Conservation (phyloP, 1,284 basidiomycete species). For the Leccinum griseonigrum region DNA sequence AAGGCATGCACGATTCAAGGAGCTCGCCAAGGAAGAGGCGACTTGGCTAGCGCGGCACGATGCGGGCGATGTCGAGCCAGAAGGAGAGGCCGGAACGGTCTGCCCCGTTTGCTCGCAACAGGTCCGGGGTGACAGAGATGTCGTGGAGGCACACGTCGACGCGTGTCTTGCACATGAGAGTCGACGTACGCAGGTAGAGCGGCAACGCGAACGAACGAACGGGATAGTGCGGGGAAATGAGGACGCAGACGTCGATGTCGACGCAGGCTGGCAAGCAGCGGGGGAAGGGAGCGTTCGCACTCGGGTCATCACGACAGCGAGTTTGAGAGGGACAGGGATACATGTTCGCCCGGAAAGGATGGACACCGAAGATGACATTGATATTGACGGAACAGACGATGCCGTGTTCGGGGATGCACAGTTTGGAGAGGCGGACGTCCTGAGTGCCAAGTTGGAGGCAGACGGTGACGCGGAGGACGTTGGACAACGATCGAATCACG, state of each 20-base stretch:
- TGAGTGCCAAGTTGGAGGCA: slow-evolving; percentile 24
- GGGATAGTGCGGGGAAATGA: slow-evolving; percentile 25
- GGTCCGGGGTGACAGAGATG: slow-evolving; percentile 64
- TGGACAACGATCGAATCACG: slow-evolving; percentile 16
- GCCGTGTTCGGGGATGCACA: slow-evolving; percentile 63
- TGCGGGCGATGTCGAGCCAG: slow-evolving; percentile 20
- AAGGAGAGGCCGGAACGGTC: slow-evolving; percentile 37
- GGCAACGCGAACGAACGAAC: slow-evolving; percentile 25
- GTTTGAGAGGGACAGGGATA: slow-evolving; percentile 54
- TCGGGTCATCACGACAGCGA: slow-evolving; percentile 36
- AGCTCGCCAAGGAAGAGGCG: slow-evolving; percentile 58
- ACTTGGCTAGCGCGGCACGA: slow-evolving; percentile 19
- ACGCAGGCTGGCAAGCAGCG: slow-evolving; percentile 30
- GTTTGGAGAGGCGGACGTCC: slow-evolving; percentile 70
- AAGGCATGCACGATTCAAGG: slow-evolving; percentile 59
- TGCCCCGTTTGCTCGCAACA: slow-evolving; percentile 66
- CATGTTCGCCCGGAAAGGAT: slow-evolving; percentile 51
- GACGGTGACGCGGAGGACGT: slow-evolving; percentile 13
- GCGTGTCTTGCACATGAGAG: slow-evolving; percentile 63
- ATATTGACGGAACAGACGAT: slow-evolving; percentile 75
- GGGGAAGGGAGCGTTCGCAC: slow-evolving; percentile 27
- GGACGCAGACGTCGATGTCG: slow-evolving; percentile 29
- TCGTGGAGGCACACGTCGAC: slow-evolving; percentile 74
- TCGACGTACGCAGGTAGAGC: slow-evolving; percentile 43
- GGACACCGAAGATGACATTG: slow-evolving; percentile 75